Evolutionary conservation across 176 grass and related monocot genomes (phyloP).

Genomic region (Musa beccarii): DNA sequence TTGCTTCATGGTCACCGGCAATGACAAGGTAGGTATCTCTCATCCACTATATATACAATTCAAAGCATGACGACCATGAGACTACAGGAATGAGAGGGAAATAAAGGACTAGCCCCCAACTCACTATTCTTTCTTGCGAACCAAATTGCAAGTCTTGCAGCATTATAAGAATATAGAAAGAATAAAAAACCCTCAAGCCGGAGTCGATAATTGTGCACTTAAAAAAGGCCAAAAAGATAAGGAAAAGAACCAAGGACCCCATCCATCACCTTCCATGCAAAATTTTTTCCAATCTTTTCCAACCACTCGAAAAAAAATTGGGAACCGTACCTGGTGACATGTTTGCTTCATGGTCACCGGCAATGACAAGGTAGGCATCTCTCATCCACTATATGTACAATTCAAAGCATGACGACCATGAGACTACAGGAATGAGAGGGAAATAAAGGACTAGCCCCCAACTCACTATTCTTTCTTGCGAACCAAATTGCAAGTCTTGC

Average conservation of each 20-base stretch:
- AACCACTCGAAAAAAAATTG: too few species aligned
- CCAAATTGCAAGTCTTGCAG: conserved; percentile 63
- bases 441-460: conserved; percentile 46
- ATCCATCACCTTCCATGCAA: conserved; percentile 34
- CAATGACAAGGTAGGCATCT: too few species aligned
- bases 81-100: background rate
- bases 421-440: too few species aligned
- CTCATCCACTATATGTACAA: too few species aligned
- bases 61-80: background rate
- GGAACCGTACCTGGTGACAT: too few species aligned
- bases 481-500: conserved; percentile 67
- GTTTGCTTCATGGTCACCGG: too few species aligned
- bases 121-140: conserved; percentile 65
- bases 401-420: too few species aligned
- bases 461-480: conserved; percentile 65
- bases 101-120: conserved; percentile 54
- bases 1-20: too few species aligned
- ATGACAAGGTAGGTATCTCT: too few species aligned
- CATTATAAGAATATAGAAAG: background rate
- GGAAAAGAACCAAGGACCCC: conserved; percentile 41
- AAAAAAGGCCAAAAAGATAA: conserved; percentile 5
- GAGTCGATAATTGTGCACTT: conserved; percentile 30
- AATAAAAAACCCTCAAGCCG: conserved; percentile 25
- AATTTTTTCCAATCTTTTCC: conserved; percentile 14
- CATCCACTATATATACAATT: background rate